Percentiles rank a stretch among this genome's conserved stretches.
These are phyloP conservation scores for Xylaria multiplex DNA, from an alignment of 2,329 filamentous ascomycete genomes.

Conservation along the genomic window DNA sequence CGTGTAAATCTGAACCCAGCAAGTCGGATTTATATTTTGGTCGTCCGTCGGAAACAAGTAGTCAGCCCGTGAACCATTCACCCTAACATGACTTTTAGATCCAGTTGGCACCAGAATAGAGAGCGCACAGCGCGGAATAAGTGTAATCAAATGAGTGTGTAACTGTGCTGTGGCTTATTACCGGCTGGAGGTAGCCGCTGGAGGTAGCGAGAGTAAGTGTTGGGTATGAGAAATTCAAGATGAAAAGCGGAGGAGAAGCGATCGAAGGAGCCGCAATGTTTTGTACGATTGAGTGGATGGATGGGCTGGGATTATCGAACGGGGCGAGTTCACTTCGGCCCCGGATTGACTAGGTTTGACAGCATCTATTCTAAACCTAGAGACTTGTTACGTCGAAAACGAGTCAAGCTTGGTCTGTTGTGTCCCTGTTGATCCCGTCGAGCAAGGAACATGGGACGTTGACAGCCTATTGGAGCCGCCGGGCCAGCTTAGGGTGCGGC, in stretches of 20 bases:
- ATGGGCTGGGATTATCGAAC: background rate
- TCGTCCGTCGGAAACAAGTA: background rate
- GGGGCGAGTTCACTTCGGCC: slow-evolving; percentile 13
- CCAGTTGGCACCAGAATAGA: slow-evolving; percentile 1
- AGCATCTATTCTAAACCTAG: background rate
- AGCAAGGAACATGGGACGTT: slow-evolving; percentile 14
- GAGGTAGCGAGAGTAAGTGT: slow-evolving; percentile 18
- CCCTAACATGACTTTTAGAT: slow-evolving; percentile 18
- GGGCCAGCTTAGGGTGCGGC: slow-evolving; percentile 25
- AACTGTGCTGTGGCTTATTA: slow-evolving; percentile 19
- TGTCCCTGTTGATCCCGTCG: slow-evolving; percentile 10
- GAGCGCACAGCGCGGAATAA: slow-evolving; percentile 1
- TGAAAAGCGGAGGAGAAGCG: background rate
- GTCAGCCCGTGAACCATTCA: background rate
- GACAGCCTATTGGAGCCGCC: slow-evolving; percentile 18
- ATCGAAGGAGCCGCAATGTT: slow-evolving; percentile 7
- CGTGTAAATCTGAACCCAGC: background rate
- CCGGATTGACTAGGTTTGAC: background rate
- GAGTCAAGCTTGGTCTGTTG: slow-evolving; percentile 21
- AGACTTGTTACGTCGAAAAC: slow-evolving; percentile 5
- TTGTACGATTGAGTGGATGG: background rate
- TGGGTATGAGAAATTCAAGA: slow-evolving; percentile 6
- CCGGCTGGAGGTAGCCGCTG: slow-evolving; percentile 9
- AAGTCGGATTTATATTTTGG: slow-evolving; percentile 13
- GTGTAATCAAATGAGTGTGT: slow-evolving; percentile 29